A percentile compares a stretch with the other conserved stretches of the same genome.
Conservation (phyloP, 1,284 basidiomycete genomes). For the Singerocomus rubriflavus region DNA sequence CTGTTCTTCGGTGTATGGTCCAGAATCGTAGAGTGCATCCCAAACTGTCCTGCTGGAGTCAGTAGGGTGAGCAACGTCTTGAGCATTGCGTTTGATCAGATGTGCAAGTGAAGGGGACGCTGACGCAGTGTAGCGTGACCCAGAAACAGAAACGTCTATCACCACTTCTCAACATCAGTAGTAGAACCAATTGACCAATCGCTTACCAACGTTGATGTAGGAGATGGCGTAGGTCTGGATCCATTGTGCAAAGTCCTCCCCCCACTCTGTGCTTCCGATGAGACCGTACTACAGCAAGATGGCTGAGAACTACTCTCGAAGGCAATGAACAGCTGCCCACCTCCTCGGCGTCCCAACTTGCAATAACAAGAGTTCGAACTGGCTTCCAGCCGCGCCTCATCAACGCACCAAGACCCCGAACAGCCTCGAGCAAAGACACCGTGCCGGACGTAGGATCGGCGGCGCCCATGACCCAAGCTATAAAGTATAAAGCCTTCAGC, state of each 20-base stretch:
- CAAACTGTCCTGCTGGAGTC: conserved; percentile 53
- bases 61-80: conserved; percentile 67
- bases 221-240: conserved; percentile 77
- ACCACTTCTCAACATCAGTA: conserved; percentile 9
- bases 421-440: conserved; percentile 79
- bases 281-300: conserved; percentile 66
- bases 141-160: conserved; percentile 62
- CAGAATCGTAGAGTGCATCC: conserved; percentile 60
- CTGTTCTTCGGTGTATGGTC: conserved; percentile 43
- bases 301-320: conserved; percentile 1
- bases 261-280: conserved; percentile 84
- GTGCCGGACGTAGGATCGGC: conserved; percentile 89
- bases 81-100: conserved; percentile 65
- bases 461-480: conserved; percentile 66
- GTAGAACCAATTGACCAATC: neutral
- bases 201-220: conserved; percentile 80
- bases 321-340: conserved; percentile 32
- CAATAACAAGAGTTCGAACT: conserved; percentile 82
- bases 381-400: conserved; percentile 84
- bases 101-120: conserved; percentile 79
- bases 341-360: conserved; percentile 94
- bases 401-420: conserved; percentile 79
- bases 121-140: conserved; percentile 54
- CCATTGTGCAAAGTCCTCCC: conserved; percentile 86
- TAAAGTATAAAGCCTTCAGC: conserved; percentile 25